A percentile compares a stretch with the other conserved stretches of the same genome.
Conservation (phyloP, 768 basidiomycete species). For the Leucosporidium scottii region DNA sequence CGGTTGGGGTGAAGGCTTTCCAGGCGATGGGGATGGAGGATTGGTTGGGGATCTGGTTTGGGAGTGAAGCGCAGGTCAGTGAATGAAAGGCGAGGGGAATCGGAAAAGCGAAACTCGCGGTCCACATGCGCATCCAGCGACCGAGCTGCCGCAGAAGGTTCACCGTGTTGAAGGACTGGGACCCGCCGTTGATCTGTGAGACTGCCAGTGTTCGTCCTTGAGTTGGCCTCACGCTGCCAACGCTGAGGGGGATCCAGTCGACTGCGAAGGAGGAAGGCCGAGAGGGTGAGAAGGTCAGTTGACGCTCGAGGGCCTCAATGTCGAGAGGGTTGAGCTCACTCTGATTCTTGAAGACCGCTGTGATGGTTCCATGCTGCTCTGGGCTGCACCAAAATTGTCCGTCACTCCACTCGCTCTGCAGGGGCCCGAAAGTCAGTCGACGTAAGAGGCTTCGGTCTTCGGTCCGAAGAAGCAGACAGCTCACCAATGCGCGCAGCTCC, state of each 20-base stretch:
- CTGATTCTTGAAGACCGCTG: slow-evolving; percentile 43
- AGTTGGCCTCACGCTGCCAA: slow-evolving; percentile 41
- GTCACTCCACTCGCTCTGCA: slow-evolving; percentile 35
- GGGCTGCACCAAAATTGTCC: slow-evolving; percentile 39
- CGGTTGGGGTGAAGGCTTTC: slow-evolving; percentile 38
- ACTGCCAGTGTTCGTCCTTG: slow-evolving; percentile 42
- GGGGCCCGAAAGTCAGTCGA: not conserved
- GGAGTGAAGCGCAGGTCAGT: slow-evolving; percentile 11
- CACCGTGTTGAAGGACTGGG: slow-evolving; percentile 42
- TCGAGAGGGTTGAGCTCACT: slow-evolving; percentile 24
- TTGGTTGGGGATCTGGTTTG: slow-evolving; percentile 38
- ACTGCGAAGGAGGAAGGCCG: slow-evolving; percentile 21
- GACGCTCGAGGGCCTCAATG: not conserved
- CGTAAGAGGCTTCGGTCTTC: slow-evolving; percentile 19
- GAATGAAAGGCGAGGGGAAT: not conserved
- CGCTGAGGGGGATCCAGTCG: slow-evolving; percentile 43
- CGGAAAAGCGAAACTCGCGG: slow-evolving; percentile 4
- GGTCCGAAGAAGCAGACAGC: not conserved
- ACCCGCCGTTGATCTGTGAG: slow-evolving; percentile 39
- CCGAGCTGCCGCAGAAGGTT: slow-evolving; percentile 41
- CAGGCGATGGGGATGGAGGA: slow-evolving; percentile 41
- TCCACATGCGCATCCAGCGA: slow-evolving; percentile 43
- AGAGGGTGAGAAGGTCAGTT: too few species aligned
- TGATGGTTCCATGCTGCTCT: slow-evolving; percentile 42
- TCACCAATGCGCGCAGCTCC: slow-evolving; percentile 32